Percentiles rank a stretch among this genome's conserved stretches.
Evolutionary conservation across 169 alveolate genomes (phyloP).

Genomic region (Babesia gibsoni): DNA sequence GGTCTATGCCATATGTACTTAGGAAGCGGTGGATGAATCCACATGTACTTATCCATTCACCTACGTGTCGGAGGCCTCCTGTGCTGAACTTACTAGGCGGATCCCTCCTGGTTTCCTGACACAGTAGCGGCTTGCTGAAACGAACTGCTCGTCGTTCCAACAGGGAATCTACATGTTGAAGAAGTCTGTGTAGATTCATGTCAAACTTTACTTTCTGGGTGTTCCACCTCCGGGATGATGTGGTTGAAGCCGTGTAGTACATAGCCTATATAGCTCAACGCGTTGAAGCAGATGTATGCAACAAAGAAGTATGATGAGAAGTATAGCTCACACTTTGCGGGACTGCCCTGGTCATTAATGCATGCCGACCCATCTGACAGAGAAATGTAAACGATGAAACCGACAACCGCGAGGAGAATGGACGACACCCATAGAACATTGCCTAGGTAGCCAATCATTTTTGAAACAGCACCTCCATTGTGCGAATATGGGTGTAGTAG

Average conservation of each 20-base stretch:
- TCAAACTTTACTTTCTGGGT: too few species aligned
- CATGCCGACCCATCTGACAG: constrained; percentile 16
- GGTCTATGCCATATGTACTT: neutral
- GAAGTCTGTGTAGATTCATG: neutral
- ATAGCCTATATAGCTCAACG: constrained; percentile 13
- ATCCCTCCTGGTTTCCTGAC: neutral
- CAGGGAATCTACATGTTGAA: constrained; percentile 14
- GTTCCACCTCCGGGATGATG: too few species aligned
- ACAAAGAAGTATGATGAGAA: neutral
- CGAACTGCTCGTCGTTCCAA: constrained; percentile 25
- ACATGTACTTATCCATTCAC: constrained; percentile 55
- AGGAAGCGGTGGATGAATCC: constrained; percentile 2
- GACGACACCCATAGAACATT: constrained; percentile 26
- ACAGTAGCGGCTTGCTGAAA: constrained; percentile 43
- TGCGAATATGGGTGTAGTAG: neutral
- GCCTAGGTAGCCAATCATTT: neutral
- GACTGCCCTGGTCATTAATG: constrained; percentile 33
- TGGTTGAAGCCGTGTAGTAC: neutral
- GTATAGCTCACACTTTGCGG: neutral
- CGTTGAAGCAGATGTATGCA: neutral
- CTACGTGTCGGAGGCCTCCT: constrained; percentile 59
- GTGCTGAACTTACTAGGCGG: constrained; percentile 9
- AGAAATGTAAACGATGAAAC: neutral
- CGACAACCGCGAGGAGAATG: neutral
- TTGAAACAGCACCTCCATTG: neutral